Conservation (phyloP, 192 early-diverging fungal species). For the Gryganskiella cystojenkinii region DNA sequence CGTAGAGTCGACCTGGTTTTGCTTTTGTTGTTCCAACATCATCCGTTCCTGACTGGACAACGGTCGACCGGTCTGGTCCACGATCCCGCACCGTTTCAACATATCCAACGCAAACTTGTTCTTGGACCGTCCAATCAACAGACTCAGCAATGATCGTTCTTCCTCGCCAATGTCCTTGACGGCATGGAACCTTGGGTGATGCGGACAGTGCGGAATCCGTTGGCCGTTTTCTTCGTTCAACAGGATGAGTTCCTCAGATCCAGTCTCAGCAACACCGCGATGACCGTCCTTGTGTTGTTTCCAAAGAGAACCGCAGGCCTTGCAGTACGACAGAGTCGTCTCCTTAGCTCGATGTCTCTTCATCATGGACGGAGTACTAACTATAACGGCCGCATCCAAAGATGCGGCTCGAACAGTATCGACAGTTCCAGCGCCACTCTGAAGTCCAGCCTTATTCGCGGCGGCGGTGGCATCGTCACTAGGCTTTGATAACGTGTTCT, state of each 20-base stretch:
- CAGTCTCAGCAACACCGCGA: conserved; percentile 24
- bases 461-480: neutral
- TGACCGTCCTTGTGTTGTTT: conserved; percentile 27
- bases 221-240: conserved; percentile 45
- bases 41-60: conserved; percentile 29
- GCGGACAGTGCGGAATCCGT: conserved; percentile 38
- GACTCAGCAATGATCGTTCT: conserved; percentile 14
- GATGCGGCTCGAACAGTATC: conserved; percentile 44
- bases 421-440: neutral
- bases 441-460: neutral
- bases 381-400: conserved; percentile 1
- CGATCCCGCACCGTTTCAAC: conserved; percentile 42
- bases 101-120: conserved; percentile 51
- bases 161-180: conserved; percentile 37
- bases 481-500: conserved; percentile 34
- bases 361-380: too few relatives aligned
- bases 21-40: conserved; percentile 19
- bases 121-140: conserved; percentile 33
- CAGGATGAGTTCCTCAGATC: conserved; percentile 22
- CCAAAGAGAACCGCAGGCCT: conserved; percentile 44
- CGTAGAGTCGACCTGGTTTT: conserved; percentile 19
- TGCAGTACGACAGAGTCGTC: conserved; percentile 35
- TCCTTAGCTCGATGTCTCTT: conserved; percentile 19
- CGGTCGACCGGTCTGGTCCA: conserved; percentile 39
- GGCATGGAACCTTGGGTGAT: conserved; percentile 33